Conservation (phyloP, 2,329 filamentous ascomycete genomes). For the Dendryphion nanum region DNA sequence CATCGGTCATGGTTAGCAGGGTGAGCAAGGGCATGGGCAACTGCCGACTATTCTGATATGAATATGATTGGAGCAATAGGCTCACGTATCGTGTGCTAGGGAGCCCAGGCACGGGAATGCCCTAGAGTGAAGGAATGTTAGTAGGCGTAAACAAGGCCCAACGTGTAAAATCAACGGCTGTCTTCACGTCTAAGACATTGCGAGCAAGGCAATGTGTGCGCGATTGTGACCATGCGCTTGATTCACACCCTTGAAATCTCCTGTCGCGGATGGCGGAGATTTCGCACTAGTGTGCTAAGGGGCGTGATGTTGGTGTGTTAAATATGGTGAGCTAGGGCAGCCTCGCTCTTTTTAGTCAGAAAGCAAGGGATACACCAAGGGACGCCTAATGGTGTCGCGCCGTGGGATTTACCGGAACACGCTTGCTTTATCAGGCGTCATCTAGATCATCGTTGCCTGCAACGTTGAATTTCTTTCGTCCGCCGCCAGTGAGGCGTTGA, state of each 20-base stretch:
- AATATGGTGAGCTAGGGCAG: conserved; percentile 23
- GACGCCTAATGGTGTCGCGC: conserved; percentile 29
- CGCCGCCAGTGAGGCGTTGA: conserved; percentile 80
- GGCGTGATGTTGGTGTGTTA: conserved; percentile 29
- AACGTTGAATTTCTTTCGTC: conserved; percentile 86
- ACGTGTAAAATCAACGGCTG: conserved; percentile 31
- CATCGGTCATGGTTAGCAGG: conserved; percentile 32
- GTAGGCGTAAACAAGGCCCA: conserved; percentile 32
- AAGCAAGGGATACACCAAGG: conserved; percentile 34
- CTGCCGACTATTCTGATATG: conserved; percentile 28
- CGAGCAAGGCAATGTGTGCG: conserved; percentile 26
- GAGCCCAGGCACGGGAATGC: conserved; percentile 34
- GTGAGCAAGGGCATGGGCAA: conserved; percentile 37
- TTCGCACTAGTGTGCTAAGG: conserved; percentile 28
- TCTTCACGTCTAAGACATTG: conserved; percentile 28
- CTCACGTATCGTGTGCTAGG: conserved; percentile 30
- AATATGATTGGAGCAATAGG: conserved; percentile 33
- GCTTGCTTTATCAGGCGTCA: conserved; percentile 33
- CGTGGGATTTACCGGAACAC: conserved; percentile 28
- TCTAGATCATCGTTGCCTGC: conserved; percentile 61
- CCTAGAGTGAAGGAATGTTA: conserved; percentile 37
- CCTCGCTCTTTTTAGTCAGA: conserved; percentile 29
- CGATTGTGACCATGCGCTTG: conserved; percentile 35
- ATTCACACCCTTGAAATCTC: conserved; percentile 29
- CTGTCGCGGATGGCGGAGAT: conserved; percentile 32